Evolutionary conservation across 2,329 filamentous ascomycete species (phyloP), one percentile per base, ranked within the genome.

Genomic region (Pseudopyrenochaeta lycopersici): DNA sequence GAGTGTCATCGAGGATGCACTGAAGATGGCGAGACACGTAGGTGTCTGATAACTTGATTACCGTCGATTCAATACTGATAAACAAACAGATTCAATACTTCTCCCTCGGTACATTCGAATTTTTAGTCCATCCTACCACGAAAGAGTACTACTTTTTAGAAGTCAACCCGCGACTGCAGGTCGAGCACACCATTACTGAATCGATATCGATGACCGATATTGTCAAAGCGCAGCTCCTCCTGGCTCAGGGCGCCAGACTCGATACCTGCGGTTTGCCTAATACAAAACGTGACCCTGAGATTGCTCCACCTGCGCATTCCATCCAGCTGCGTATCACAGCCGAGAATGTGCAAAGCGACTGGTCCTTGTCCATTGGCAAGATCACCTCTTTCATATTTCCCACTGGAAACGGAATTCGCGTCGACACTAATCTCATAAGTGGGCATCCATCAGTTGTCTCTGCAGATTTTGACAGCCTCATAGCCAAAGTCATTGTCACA

Each of bases 21-120:
- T 87, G 39, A 75, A 67, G 14, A 84, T 85, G 75, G 83, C 83
- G 3, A 75, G 63, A 64, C 72, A 74, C 49, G 79, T 82, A 57
- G 55, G 74, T 56, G 35, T 1, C 17, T 2, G 15, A 14, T 11
- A 21, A 7, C 31, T 1, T 1, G 6, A 14, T 0, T 7, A 9
- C 4, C 11, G 1, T 36, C 5, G 1, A 15, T 14, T 14, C 20
- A 17, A 9, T 3, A 7, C 48, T 62, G 31, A 62, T 40, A 18
- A 14, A 4, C 15, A 2, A 10, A 1, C 20, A 81, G 73, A 80
- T 86, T 45, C 72, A 77, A 3, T 88, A 88, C 66, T 75, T 77
- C 42, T 87, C 83, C 0, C 75, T 88, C 0, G 87, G 86, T 7
- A 89, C 86, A 0, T 88, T 88, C 57, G 87, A 89, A 65, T 89